These are phyloP conservation scores for Pseudogymnoascus sp. DNA, from an alignment of 2,329 filamentous ascomycete species.

Conservation along the genomic window DNA sequence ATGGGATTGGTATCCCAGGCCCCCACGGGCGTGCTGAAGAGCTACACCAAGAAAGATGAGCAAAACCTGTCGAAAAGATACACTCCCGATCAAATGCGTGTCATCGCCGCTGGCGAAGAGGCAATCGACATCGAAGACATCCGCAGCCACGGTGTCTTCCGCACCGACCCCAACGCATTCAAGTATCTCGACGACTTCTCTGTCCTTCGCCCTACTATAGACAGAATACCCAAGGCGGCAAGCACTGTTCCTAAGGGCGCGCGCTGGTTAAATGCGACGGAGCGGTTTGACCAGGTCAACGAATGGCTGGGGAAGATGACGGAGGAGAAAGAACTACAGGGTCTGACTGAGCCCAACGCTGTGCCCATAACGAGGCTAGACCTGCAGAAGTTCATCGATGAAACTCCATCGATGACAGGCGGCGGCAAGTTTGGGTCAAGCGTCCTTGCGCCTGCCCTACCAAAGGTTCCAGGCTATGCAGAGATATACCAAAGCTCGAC, in stretches of 20 bases:
- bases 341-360: not conserved
- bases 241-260: slow-evolving; percentile 25
- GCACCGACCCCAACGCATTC: slow-evolving; percentile 62
- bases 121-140: slow-evolving; percentile 69
- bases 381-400: slow-evolving; percentile 9
- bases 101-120: slow-evolving; percentile 71
- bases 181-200: slow-evolving; percentile 79
- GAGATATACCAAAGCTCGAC: slow-evolving; percentile 13
- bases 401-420: slow-evolving; percentile 9
- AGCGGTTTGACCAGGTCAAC: slow-evolving; percentile 51
- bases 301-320: slow-evolving; percentile 31
- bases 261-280: slow-evolving; percentile 50
- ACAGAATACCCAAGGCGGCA: slow-evolving; percentile 49
- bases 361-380: slow-evolving; percentile 9
- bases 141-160: slow-evolving; percentile 60
- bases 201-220: slow-evolving; percentile 65
- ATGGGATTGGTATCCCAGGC: slow-evolving; percentile 23
- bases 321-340: not conserved
- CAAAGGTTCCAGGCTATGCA: slow-evolving; percentile 12
- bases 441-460: slow-evolving; percentile 9
- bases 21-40: slow-evolving; percentile 40
- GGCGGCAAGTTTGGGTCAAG: not conserved
- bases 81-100: slow-evolving; percentile 70
- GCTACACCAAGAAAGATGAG: slow-evolving; percentile 60
- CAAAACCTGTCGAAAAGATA: slow-evolving; percentile 57